Evolutionary conservation across 106 monocot species (phyloP), one percentile per base, ranked within the genome.

Genomic region (Dioscorea alata): DNA sequence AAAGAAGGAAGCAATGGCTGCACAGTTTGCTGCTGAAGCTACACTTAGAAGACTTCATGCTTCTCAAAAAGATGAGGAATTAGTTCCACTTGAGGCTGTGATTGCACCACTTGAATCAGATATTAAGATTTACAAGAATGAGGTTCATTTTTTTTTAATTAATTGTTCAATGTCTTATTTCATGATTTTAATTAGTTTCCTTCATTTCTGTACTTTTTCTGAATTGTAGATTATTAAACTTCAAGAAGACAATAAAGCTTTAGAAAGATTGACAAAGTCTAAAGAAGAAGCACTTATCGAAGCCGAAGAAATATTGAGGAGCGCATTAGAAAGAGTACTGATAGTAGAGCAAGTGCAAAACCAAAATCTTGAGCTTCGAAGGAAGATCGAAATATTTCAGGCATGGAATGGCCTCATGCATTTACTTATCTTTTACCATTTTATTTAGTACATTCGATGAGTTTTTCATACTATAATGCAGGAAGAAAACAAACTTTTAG

Each of bases 11-110:
- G 90, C 90, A 23, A 33, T 84, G 60, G 70, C 83, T 61, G 81
- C 81, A 49, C 86, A 86, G 35, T 90, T 79, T 71, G 86, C 86
- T 8, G 90, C 86, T 16, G 90, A 90, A 81, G 79, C 81, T 34
- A 67, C 90, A 33, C 69, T 90, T 0, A 77, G 86, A 75, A 84
- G 90, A 84, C 60, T 84, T 33, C 79, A 84, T 69, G 71, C 90
- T 51, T 22, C 67, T 48, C 86, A 77, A 61, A 78, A 72, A 28
- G 75, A 75, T 34, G 83, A 78, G 32, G 74, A 78, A n/a, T 59
- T 49, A 63, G 28, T 78, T 63, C 63, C 75, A 67, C 21, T 71
- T 49, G 78, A 66, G 66, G 74, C 70, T 50, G 61, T 83, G 57
- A 68, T 75, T 63, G 83, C 83, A 14, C 83, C 83, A 50, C 62